Evolutionary conservation across 352 stramenopile species (phyloP), one percentile per base, ranked within the genome.

Genomic region (Pythium coloratum): DNA sequence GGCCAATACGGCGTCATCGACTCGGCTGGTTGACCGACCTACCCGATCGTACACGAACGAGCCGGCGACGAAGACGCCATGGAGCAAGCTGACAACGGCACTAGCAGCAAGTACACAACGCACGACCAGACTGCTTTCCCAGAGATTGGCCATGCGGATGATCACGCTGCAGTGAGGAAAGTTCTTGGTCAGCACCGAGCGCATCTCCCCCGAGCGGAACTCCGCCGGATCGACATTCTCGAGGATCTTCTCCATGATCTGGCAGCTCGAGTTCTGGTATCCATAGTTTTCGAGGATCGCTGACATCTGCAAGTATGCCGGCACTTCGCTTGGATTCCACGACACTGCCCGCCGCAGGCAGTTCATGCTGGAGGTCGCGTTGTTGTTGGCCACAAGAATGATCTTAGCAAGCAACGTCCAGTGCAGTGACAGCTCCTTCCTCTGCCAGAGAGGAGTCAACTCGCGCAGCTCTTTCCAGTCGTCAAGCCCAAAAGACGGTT

Each of bases 121-220:
- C 26, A 74, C 61, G 6, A 68, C n/a, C 13, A 34, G 9, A 47
- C 49, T 64, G n/a, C 54, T 58, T 30, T 72, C 66, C 70, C 70
- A 77, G 2, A 74, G 46, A 28, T 68, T 53, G 2, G 72, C 65
- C 53, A 73, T 62, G 26, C 69, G 69, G 9, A 73, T 62, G 33
- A 72, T 47, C 16, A 61, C 33, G 58, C 65, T 76, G 55, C 72
- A 76, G 51, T 76, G 72, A 6, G 69, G n/a, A 18, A 78, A 78
- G 51, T 74, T 24, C 18, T 42, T 42, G n/a, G 65, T 67, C 49
- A 73, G 32, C 14, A 71, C 46, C 10, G n/a, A 38, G n/a, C 51
- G 60, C 53, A 69, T 68, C 42, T 66, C 64, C 4, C 28, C 32
- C 8, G 60, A n/a, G 6, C 51, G 40, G 36, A 66, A 67, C 13